Percentiles rank a stretch among this genome's conserved stretches.
These are phyloP conservation scores for Hydnum rufescens DNA, from an alignment of 768 basidiomycete genomes.

Conservation along the genomic window DNA sequence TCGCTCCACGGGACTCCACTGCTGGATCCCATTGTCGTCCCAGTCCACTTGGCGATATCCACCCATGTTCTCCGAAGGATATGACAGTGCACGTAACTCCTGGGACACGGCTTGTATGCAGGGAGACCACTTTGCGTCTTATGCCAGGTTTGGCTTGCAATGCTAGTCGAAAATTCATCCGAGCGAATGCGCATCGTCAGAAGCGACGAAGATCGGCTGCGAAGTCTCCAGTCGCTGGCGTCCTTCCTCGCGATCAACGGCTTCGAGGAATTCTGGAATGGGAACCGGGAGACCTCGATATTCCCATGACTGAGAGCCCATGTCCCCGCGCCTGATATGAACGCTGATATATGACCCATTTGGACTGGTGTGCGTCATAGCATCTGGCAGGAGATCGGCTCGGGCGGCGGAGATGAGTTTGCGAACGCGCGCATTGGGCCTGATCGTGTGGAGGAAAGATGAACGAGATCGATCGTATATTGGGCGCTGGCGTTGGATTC, in stretches of 20 bases:
- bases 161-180: background rate
- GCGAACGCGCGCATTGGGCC: background rate
- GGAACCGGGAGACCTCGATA: background rate
- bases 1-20: conserved; percentile 18
- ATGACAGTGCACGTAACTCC: background rate
- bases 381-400: background rate
- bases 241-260: background rate
- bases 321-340: background rate
- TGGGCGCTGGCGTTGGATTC: conserved; percentile 35
- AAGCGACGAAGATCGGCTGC: no score
- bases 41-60: background rate
- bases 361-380: background rate
- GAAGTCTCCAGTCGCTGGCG: no score
- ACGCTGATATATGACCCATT: background rate
- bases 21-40: conserved; percentile 12
- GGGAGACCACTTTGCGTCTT: background rate
- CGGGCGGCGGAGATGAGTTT: background rate
- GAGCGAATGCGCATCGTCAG: background rate
- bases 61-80: background rate
- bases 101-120: background rate
- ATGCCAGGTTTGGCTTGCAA: background rate
- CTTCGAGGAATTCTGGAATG: background rate
- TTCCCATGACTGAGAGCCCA: background rate
- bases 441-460: conserved; percentile 27
- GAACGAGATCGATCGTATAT: conserved; percentile 28